Base-by-base conservation (phyloP, 2,329 filamentous ascomycete genomes). In the Pestalotiopsis sp. region DNA sequence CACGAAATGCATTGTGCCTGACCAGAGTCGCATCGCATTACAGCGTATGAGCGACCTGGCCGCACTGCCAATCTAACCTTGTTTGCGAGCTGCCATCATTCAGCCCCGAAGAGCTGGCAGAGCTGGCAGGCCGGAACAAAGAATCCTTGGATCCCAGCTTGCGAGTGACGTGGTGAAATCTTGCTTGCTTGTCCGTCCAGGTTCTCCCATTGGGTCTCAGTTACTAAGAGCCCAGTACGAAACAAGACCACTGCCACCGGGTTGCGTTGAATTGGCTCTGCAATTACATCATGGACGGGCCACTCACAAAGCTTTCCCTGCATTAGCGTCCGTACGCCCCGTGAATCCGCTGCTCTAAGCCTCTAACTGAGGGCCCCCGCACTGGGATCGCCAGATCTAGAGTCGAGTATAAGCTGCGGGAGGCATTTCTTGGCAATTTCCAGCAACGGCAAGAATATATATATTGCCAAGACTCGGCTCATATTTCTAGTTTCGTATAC, bases 271-370 rank as follows among this genome's bases (percentile, higher is more conserved):
- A 62, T 39, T 62, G 59, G 31, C 59, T 62, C 38, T 31, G n/a
- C 63, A 27, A 56, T 66, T 66, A 66, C 63, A 66, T 66, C 63
- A 66, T 66, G 49, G 31, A 66, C 20, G 36, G 41, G 49, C 23
- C 41, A 38, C 39, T 66, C 31, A 52, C 39, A 39, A 45, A 38
- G 20, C 25, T 45, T 56, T 49, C 49, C 63, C 49, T 66, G 63
- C 63, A 57, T 66, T 66, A 66, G 63, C 39, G 63, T 27, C 45
- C 41, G 49, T 23, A 23, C 17, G 14, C 25, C 49, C 25, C 63
- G 49, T 52, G 20, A 9, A 36, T 36, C 31, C 31, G 31, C 31
- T 36, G 31, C 31, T 36, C 31, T 27, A 27, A 41, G 39, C 61
- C 31, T 23, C 61, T 36, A 12, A 62, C 59, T 17, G n/a, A 20